phyloP scores from a whole-genome alignment of 2,329 filamentous ascomycete species.

The Microsporum ferrugineum region DNA sequence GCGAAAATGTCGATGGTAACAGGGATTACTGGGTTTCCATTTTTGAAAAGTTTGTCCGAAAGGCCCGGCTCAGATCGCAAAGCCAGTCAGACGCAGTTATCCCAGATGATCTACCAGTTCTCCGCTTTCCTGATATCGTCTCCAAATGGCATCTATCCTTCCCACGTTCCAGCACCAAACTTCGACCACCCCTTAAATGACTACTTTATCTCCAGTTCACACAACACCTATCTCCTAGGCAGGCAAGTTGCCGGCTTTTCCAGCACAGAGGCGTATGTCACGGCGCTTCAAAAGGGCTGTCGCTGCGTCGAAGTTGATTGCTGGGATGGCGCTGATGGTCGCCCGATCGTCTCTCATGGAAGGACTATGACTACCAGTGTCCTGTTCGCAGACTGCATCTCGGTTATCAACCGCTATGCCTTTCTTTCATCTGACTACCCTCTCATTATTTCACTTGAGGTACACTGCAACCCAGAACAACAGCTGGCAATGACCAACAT shows the following conservation, averaged over 20 bases:
- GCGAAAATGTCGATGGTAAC: constrained; percentile 61
- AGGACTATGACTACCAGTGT: constrained; percentile 80
- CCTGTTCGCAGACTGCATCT: constrained; percentile 81
- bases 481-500: constrained; percentile 81
- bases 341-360: constrained; percentile 84
- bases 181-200: constrained; percentile 84
- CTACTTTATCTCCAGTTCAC: constrained; percentile 96
- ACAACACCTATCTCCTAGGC: constrained; percentile 93
- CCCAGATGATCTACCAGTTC: constrained; percentile 30
- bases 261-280: constrained; percentile 90
- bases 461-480: constrained; percentile 76
- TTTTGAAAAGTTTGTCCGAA: constrained; percentile 59
- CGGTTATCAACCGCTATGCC: constrained; percentile 86
- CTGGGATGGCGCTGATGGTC: constrained; percentile 84
- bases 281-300: constrained; percentile 74
- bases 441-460: constrained; percentile 87
- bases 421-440: constrained; percentile 81
- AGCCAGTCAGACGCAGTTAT: constrained; percentile 34
- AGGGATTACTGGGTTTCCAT: constrained; percentile 55
- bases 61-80: constrained; percentile 41
- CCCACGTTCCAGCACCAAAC: constrained; percentile 48
- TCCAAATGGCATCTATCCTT: constrained; percentile 56
- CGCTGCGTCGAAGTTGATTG: constrained; percentile 96
- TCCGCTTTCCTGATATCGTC: constrained; percentile 64
- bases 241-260: constrained; percentile 82